Conservation (phyloP, 2,329 filamentous ascomycete species). For the Capronia epimyces region DNA sequence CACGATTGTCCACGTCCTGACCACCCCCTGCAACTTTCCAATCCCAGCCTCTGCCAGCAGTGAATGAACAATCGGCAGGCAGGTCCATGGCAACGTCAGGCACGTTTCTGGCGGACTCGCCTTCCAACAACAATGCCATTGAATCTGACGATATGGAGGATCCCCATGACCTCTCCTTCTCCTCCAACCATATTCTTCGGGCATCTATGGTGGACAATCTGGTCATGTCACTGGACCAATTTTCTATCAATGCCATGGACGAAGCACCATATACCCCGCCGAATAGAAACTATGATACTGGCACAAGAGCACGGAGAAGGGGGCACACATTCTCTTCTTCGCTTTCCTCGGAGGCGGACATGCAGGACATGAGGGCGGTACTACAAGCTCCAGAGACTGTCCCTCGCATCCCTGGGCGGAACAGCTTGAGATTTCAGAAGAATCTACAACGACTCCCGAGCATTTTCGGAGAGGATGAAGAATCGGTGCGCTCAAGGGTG, state of each 20-base stretch:
- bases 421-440: conserved; percentile 21
- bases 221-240: conserved; percentile 84
- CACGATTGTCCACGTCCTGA: conserved; percentile 8
- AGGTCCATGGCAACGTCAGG: conserved; percentile 14
- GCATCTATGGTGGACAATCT: conserved; percentile 95
- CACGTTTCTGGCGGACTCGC: conserved; percentile 19
- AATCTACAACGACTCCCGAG: conserved; percentile 58
- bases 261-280: conserved; percentile 16
- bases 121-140: conserved; percentile 18
- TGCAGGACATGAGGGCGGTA: conserved; percentile 33
- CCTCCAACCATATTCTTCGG: conserved; percentile 68
- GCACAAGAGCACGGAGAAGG: conserved; percentile 42
- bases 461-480: conserved; percentile 45
- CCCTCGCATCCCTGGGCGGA: conserved; percentile 30
- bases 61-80: conserved; percentile 2
- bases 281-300: conserved; percentile 25
- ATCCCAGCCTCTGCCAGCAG: conserved; percentile 4
- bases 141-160: conserved; percentile 44
- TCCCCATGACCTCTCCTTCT: conserved; percentile 81
- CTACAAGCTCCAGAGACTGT: conserved; percentile 31
- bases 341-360: conserved; percentile 52
- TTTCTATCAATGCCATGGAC: conserved; percentile 47
- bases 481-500: conserved; percentile 36
- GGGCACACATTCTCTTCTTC: conserved; percentile 59
- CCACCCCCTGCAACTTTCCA: conserved; percentile 8